Evolutionary conservation across 441 rosid species (phyloP).

Genomic region (Raphanus hybrid): DNA sequence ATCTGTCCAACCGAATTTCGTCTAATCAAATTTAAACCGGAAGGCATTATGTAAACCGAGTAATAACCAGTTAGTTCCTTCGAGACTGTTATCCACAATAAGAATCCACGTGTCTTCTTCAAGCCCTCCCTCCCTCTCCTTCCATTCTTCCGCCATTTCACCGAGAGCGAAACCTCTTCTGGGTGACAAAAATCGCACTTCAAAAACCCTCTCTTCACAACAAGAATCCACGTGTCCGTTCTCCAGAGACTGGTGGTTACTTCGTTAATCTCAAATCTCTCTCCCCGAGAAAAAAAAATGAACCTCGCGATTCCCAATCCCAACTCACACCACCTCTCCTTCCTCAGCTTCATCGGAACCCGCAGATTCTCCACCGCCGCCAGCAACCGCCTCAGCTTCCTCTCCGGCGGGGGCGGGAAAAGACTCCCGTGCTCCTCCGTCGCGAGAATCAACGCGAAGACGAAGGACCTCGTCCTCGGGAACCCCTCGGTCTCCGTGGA

Average conservation of each 20-base stretch:
- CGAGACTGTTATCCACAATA: constrained; percentile 52
- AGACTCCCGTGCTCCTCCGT: constrained; percentile 22
- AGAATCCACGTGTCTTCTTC: constrained; percentile 57
- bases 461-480: constrained; percentile 72
- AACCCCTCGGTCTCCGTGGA: constrained; percentile 78
- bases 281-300: constrained; percentile 46
- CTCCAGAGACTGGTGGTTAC: too few species aligned
- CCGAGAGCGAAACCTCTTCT: constrained; percentile 10
- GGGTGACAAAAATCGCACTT: constrained; percentile 18
- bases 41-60: neutral
- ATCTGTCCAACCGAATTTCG: constrained; percentile 27
- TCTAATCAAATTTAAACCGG: constrained; percentile 18
- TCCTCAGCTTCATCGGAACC: constrained; percentile 41
- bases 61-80: constrained; percentile 12
- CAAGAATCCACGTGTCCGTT: too few species aligned
- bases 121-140: constrained; percentile 14
- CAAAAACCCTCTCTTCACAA: neutral
- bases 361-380: constrained; percentile 44
- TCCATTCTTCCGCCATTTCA: constrained; percentile 37
- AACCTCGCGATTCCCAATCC: constrained; percentile 56
- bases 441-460: constrained; percentile 52
- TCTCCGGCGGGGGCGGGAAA: constrained; percentile 43
- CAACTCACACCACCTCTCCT: constrained; percentile 46
- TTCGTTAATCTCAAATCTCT: neutral
- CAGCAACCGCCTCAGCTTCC: constrained; percentile 37